Evolutionary conservation across 331 rosid species (phyloP).

Genomic region (Acacia concinna): DNA sequence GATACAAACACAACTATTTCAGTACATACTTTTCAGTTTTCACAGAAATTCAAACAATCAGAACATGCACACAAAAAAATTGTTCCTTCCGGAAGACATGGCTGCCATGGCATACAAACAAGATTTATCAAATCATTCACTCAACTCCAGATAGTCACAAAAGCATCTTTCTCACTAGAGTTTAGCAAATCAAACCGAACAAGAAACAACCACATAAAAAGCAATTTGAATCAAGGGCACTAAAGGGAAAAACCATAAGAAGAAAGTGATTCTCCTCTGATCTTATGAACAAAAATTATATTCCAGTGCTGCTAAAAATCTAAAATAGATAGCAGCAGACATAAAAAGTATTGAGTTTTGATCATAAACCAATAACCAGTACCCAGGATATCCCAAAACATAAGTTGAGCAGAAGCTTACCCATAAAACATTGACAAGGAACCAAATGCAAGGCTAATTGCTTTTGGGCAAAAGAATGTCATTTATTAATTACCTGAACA

Average conservation of each 20-base stretch:
- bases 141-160: neutral
- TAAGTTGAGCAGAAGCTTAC: neutral
- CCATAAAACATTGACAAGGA: neutral
- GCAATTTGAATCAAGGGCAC: neutral
- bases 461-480: neutral
- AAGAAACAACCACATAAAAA: neutral
- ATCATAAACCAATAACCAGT: neutral
- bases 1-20: slow-evolving; percentile 33
- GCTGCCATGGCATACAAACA: neutral
- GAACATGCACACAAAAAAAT: neutral
- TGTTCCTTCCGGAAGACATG: neutral
- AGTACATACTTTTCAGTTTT: too few relatives aligned
- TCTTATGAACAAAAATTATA: neutral
- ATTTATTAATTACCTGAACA: slow-evolving; percentile 55
- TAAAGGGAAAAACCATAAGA: neutral
- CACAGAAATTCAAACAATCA: neutral
- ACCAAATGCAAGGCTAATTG: neutral
- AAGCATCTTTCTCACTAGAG: neutral
- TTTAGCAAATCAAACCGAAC: neutral
- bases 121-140: neutral
- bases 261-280: neutral
- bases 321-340: neutral
- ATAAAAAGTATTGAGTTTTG: neutral
- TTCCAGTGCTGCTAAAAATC: neutral
- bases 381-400: neutral